Evolutionary conservation across 305 asterid genomes (phyloP).

Genomic region (Galium porrigens): DNA sequence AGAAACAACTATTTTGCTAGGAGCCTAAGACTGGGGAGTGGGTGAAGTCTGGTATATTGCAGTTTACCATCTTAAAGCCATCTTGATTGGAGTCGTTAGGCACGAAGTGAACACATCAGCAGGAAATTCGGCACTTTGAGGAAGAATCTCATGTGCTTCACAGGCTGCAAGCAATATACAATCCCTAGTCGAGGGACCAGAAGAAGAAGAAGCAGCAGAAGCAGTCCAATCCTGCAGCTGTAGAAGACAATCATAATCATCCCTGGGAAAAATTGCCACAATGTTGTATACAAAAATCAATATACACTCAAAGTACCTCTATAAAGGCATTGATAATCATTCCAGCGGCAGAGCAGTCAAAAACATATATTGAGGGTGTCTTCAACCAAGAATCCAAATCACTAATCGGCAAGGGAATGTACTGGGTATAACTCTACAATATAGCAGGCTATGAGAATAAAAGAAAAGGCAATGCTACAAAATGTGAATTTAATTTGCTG

Average conservation of each 20-base stretch:
- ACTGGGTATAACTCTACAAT: conserved; percentile 77
- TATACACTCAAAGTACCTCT: conserved; percentile 33
- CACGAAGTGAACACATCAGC: conserved; percentile 96
- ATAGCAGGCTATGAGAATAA: conserved; percentile 24
- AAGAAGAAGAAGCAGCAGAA: conserved; percentile 36
- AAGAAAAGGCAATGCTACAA: conserved; percentile 11
- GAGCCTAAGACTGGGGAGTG: neutral
- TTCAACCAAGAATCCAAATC: conserved; percentile 95
- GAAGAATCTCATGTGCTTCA: conserved; percentile 93
- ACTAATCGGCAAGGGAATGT: conserved; percentile 73
- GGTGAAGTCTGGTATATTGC: neutral
- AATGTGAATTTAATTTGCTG: conserved; percentile 12
- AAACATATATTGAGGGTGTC: conserved; percentile 92
- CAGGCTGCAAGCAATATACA: conserved; percentile 95
- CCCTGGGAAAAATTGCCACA: conserved; percentile 1
- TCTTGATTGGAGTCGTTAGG: conserved; percentile 95
- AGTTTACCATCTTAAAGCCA: conserved; percentile 91
- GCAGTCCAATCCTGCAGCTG: conserved; percentile 74
- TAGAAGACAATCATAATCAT: neutral
- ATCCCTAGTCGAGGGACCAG: conserved; percentile 59
- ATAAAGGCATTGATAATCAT: conserved; percentile 75
- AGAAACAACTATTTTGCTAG: neutral
- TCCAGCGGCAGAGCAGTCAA: conserved; percentile 99
- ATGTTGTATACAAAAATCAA: conserved; percentile 1
- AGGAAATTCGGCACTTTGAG: conserved; percentile 91